These are phyloP conservation scores for Candida labiduridarum DNA, from an alignment of 1,139 yeast species.

Conservation along the genomic window DNA sequence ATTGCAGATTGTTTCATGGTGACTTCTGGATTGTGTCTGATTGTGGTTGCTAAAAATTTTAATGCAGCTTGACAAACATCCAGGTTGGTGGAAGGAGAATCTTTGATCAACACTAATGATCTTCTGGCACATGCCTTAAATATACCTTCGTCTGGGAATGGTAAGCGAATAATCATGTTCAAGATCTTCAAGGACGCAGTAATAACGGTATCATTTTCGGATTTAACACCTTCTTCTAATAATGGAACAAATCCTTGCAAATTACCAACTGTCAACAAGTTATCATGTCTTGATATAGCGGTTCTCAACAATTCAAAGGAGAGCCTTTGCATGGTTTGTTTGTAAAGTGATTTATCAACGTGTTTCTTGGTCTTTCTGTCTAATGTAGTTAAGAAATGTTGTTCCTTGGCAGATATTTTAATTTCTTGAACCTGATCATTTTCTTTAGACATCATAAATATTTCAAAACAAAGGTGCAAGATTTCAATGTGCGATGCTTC, in stretches of 20 bases:
- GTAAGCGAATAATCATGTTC: slow-evolving; percentile 59
- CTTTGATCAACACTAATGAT: slow-evolving; percentile 67
- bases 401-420: slow-evolving; percentile 30
- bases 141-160: slow-evolving; percentile 57
- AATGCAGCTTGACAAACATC: slow-evolving; percentile 85
- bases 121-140: slow-evolving; percentile 64
- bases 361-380: slow-evolving; percentile 62
- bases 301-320: slow-evolving; percentile 77
- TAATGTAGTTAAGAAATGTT: slow-evolving; percentile 70
- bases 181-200: slow-evolving; percentile 69
- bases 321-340: slow-evolving; percentile 69
- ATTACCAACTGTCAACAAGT: slow-evolving; percentile 59
- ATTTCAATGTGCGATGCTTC: slow-evolving; percentile 61
- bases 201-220: slow-evolving; percentile 76
- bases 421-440: slow-evolving; percentile 15
- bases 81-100: slow-evolving; percentile 75
- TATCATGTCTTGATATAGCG: slow-evolving; percentile 63
- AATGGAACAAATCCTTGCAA: slow-evolving; percentile 77
- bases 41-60: slow-evolving; percentile 70
- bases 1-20: slow-evolving; percentile 71
- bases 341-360: slow-evolving; percentile 44
- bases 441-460: slow-evolving; percentile 55
- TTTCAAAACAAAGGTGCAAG: slow-evolving; percentile 72
- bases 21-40: slow-evolving; percentile 70
- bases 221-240: slow-evolving; percentile 61